Conservation (phyloP, 805 yeast genomes). For the Sporopachydermia lactativora region DNA sequence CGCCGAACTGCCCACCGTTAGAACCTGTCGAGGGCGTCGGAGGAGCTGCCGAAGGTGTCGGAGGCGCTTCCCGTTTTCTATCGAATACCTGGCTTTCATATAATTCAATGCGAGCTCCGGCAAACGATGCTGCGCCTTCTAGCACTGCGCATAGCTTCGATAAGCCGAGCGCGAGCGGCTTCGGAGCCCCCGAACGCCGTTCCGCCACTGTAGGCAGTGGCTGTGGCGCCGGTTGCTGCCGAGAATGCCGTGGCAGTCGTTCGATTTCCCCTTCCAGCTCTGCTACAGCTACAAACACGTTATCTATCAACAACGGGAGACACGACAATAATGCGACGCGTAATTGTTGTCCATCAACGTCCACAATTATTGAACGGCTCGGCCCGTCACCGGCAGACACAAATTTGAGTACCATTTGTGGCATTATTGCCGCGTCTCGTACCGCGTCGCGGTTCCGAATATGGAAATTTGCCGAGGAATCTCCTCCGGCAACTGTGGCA, state of each 20-base stretch:
- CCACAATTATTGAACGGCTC: constrained; percentile 28
- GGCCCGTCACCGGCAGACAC: constrained; percentile 15
- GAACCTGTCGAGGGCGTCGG: too few relatives aligned
- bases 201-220: too few relatives aligned
- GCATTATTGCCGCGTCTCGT: constrained; percentile 53
- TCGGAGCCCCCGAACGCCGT: too few relatives aligned
- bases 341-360: constrained; percentile 51
- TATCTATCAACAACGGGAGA: not conserved
- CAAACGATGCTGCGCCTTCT: not conserved
- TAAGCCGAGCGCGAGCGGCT: too few relatives aligned
- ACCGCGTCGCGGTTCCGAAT: constrained; percentile 27
- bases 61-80: not conserved
- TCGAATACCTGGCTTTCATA: constrained; percentile 1
- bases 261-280: not conserved
- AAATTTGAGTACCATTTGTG: constrained; percentile 47
- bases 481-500: constrained; percentile 56
- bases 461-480: constrained; percentile 6
- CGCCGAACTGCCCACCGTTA: not conserved
- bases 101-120: constrained; percentile 2
- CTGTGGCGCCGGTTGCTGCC: not conserved
- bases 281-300: not conserved
- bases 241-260: too few relatives aligned
- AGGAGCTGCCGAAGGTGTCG: too few relatives aligned
- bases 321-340: constrained; percentile 48
- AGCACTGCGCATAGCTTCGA: not conserved